These are phyloP conservation scores for Lophium mytilinum DNA, from an alignment of 495 filamentous ascomycete genomes.

Conservation along the genomic window DNA sequence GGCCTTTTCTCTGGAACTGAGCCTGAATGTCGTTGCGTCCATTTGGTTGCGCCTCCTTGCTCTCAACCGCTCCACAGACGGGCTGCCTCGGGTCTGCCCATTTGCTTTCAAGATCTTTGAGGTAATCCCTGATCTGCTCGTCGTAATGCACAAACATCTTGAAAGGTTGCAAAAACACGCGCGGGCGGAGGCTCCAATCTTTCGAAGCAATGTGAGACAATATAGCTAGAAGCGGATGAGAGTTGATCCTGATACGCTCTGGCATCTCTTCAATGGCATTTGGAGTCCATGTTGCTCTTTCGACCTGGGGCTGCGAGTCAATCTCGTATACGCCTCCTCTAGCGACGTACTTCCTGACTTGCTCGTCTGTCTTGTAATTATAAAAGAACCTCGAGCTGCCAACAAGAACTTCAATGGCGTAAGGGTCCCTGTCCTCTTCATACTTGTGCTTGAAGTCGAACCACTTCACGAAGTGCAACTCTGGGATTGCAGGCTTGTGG, in stretches of 20 bases:
- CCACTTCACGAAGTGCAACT: not conserved
- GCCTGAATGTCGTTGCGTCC: no score
- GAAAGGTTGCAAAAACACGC: not conserved
- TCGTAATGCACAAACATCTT: not conserved
- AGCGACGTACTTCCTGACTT: not conserved
- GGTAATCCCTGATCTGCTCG: not conserved
- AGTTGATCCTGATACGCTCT: not conserved
- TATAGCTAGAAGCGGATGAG: not conserved
- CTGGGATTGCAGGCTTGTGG: not conserved
- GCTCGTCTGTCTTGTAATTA: not conserved
- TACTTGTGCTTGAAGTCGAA: slow-evolving; percentile 2
- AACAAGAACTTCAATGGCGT: not conserved
- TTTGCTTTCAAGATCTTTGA: not conserved
- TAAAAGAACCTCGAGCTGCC: not conserved
- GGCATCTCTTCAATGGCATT: not conserved
- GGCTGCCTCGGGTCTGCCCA: not conserved
- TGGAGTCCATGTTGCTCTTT: not conserved
- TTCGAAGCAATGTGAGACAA: not conserved
- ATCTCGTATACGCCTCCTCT: not conserved
- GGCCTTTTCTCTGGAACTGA: no score
- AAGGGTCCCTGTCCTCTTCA: not conserved
- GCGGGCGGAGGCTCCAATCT: not conserved
- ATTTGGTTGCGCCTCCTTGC: not conserved
- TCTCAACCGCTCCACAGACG: not conserved
- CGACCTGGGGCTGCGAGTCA: not conserved